A percentile compares a stretch with the other conserved stretches of the same genome.
These are phyloP conservation scores for Lumnitzera littorea DNA, from an alignment of 345 rosid genomes.

Conservation along the genomic window DNA sequence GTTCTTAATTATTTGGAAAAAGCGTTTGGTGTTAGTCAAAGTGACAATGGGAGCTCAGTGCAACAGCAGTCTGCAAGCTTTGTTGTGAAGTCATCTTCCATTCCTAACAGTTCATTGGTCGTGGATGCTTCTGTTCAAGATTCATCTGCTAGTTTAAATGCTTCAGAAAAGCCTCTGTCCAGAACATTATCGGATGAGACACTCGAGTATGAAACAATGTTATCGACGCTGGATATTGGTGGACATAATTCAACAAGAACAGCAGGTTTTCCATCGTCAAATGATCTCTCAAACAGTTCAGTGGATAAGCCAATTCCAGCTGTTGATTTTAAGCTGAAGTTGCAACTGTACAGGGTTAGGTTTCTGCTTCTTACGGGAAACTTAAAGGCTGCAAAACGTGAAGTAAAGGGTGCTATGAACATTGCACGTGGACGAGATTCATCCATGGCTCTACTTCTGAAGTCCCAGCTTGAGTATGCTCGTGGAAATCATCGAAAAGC, in stretches of 20 bases:
- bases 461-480: slow-evolving; percentile 95
- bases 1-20: slow-evolving; percentile 71
- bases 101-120: slow-evolving; percentile 44
- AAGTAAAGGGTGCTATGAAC: slow-evolving; percentile 93
- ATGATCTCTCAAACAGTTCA: slow-evolving; percentile 47
- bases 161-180: slow-evolving; percentile 57
- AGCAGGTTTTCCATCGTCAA: slow-evolving; percentile 43
- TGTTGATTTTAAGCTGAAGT: slow-evolving; percentile 78
- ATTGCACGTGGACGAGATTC: slow-evolving; percentile 86
- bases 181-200: slow-evolving; percentile 76
- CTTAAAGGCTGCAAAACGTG: slow-evolving; percentile 91
- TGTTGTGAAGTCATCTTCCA: slow-evolving; percentile 53
- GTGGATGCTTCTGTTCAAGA: slow-evolving; percentile 60
- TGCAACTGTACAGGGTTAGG: slow-evolving; percentile 91
- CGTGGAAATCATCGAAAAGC: slow-evolving; percentile 95
- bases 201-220: slow-evolving; percentile 62
- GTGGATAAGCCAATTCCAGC: slow-evolving; percentile 49
- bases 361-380: slow-evolving; percentile 85
- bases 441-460: slow-evolving; percentile 77
- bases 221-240: slow-evolving; percentile 48
- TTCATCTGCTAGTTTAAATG: slow-evolving; percentile 38
- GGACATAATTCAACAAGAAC: slow-evolving; percentile 55
- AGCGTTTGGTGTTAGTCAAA: slow-evolving; percentile 63
- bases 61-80: slow-evolving; percentile 56
- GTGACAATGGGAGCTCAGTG: slow-evolving; percentile 47